Conservation (phyloP, 139 green algal species). For the Marvania coccoides region DNA sequence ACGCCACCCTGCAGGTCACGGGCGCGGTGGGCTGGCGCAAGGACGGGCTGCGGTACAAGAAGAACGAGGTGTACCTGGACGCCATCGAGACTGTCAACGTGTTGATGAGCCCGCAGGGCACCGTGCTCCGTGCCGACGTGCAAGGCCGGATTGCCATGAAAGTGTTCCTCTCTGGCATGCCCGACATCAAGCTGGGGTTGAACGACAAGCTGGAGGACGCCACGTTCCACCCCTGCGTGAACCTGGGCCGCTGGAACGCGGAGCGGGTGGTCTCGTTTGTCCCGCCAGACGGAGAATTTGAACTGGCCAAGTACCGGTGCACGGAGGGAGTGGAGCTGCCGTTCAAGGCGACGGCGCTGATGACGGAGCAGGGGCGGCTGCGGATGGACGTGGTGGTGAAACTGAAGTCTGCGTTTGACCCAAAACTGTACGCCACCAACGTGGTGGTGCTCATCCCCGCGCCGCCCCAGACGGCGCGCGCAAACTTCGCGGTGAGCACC, state of each 20-base stretch:
- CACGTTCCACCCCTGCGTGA: constrained; percentile 95
- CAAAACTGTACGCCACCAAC: constrained; percentile 66
- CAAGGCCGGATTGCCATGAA: constrained; percentile 86
- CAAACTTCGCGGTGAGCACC: constrained; percentile 53
- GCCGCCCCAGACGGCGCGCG: constrained; percentile 85
- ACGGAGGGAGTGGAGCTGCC: constrained; percentile 82
- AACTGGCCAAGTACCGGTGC: constrained; percentile 83
- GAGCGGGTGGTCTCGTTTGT: constrained; percentile 85
- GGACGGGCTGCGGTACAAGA: constrained; percentile 89
- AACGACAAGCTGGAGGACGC: constrained; percentile 87
- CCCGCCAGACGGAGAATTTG: constrained; percentile 94
- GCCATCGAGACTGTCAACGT: constrained; percentile 84
- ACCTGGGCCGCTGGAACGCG: constrained; percentile 69
- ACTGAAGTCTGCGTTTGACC: constrained; percentile 64
- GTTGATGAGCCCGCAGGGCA: constrained; percentile 57
- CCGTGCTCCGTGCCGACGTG: constrained; percentile 77
- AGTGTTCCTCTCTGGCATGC: constrained; percentile 89
- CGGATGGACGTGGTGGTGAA: constrained; percentile 69
- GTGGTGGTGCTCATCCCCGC: constrained; percentile 81
- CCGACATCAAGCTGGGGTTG: constrained; percentile 85
- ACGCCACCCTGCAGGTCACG: constrained; percentile 90
- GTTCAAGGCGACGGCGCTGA: constrained; percentile 82
- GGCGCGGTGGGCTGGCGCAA: constrained; percentile 85
- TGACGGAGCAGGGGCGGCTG: constrained; percentile 89
- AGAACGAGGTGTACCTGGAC: constrained; percentile 96